These are phyloP conservation scores for Echeveria elegans DNA, from an alignment of 164 flowering plant species.

Conservation along the genomic window DNA sequence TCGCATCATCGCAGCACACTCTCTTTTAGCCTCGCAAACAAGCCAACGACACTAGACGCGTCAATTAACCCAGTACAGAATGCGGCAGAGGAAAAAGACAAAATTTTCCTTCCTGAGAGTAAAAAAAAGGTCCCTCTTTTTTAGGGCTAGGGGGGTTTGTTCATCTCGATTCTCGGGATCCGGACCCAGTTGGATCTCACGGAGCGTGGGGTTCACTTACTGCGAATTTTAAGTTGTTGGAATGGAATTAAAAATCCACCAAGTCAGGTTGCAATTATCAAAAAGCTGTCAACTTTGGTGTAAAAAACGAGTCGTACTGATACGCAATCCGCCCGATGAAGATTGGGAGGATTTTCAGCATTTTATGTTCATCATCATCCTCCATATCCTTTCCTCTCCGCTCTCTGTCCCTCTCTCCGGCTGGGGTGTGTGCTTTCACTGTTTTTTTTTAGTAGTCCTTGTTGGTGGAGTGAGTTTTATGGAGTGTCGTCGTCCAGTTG, in stretches of 20 bases:
- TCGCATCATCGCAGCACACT: too few species aligned
- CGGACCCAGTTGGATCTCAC: neutral
- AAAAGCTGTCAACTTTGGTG: neutral
- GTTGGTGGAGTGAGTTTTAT: constrained; percentile 5
- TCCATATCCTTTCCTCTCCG: neutral
- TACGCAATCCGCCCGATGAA: neutral
- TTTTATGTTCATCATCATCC: neutral
- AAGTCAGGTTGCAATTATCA: too few species aligned
- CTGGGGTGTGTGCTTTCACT: neutral
- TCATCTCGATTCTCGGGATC: neutral
- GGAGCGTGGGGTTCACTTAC: neutral
- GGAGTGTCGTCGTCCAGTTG: neutral
- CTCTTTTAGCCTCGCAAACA: too few species aligned
- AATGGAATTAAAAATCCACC: too few species aligned
- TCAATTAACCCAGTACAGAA: neutral
- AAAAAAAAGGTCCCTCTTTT: neutral
- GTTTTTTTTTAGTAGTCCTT: too few species aligned
- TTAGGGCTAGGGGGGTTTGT: neutral
- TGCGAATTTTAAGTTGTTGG: neutral
- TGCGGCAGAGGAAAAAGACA: neutral
- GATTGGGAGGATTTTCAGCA: neutral
- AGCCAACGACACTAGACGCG: neutral
- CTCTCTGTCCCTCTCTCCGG: neutral
- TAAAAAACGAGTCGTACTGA: neutral
- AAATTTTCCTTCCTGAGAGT: neutral